Base-by-base conservation (phyloP, 441 rosid species). In the Populus tomentosa region DNA sequence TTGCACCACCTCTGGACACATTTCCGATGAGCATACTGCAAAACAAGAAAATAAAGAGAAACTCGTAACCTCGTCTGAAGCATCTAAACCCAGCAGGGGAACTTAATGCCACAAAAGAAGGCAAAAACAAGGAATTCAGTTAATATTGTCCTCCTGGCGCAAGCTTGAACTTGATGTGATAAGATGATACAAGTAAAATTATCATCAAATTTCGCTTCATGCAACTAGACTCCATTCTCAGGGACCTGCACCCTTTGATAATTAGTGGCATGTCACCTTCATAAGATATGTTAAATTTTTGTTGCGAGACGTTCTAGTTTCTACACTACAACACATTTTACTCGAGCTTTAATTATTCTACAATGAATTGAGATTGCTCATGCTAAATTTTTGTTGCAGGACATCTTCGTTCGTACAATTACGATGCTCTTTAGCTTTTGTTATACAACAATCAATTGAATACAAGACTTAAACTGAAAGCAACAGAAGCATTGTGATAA, bases 1-100 rank as follows among this genome's bases (percentile, higher is more conserved):
- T 86, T 83, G 85, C 98, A 94, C 96, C 97, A 94, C 81, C 92
- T 88, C 83, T 94, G 98, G 28, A 94, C 83, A 23, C 98, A 92
- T 70, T 83, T 76, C 64, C 86, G 90, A 77, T 94, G 97, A 67
- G 97, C 98, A 89, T 89, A 91, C 97, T 94, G 87, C 73, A 74
- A 77, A 10, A 67, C 75, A 56, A 77, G 36, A 71, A 74, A 66
- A 36, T 1, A 77, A 33, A 6, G 4, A 26, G 32, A 40, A 63
- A 68, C 18, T 33, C 10, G 33, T 33, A 33, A 69, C 33, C 70
- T 68, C 14, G 62, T 61, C 6, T 3, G 59, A 36, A 67, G 35
- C n/a, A 18, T 68, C 36, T 33, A 33, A 33, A 33, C 6, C 36
- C 36, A 33, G 36, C 35, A n/a, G 26, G 33, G 42, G 59, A 65